These are phyloP conservation scores for Phytophthora meadii DNA, from an alignment of 352 stramenopile species.

Conservation along the genomic window DNA sequence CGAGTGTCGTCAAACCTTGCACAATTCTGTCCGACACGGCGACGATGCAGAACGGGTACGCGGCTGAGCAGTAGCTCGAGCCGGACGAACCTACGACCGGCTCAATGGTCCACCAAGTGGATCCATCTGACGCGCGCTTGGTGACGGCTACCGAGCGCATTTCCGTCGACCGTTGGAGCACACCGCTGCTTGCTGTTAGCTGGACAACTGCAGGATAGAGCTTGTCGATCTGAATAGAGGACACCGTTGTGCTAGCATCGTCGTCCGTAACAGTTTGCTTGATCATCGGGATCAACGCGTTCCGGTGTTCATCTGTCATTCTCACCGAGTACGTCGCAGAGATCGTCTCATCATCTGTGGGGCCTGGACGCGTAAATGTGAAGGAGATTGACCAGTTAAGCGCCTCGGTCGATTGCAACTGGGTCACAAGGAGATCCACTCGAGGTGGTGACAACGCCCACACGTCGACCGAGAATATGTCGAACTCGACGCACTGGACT, in stretches of 20 bases:
- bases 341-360: constrained; percentile 64
- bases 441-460: constrained; percentile 80
- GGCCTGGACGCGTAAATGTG: constrained; percentile 71
- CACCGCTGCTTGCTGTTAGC: constrained; percentile 69
- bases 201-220: constrained; percentile 77
- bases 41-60: constrained; percentile 79
- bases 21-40: constrained; percentile 90
- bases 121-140: constrained; percentile 60
- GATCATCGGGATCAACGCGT: constrained; percentile 77
- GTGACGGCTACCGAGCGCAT: constrained; percentile 64
- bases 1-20: constrained; percentile 75
- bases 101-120: constrained; percentile 76
- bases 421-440: constrained; percentile 67
- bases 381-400: constrained; percentile 83
- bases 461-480: constrained; percentile 77
- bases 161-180: constrained; percentile 59
- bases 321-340: constrained; percentile 53
- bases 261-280: constrained; percentile 55
- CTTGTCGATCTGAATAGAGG: constrained; percentile 54
- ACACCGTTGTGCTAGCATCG: constrained; percentile 34
- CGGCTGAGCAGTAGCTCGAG: constrained; percentile 52
- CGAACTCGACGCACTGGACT: constrained; percentile 82
- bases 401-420: constrained; percentile 71
- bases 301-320: constrained; percentile 69
- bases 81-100: constrained; percentile 40